These are phyloP conservation scores for Drosera spatulata DNA, from an alignment of 179 eudicot genomes.

Conservation along the genomic window DNA sequence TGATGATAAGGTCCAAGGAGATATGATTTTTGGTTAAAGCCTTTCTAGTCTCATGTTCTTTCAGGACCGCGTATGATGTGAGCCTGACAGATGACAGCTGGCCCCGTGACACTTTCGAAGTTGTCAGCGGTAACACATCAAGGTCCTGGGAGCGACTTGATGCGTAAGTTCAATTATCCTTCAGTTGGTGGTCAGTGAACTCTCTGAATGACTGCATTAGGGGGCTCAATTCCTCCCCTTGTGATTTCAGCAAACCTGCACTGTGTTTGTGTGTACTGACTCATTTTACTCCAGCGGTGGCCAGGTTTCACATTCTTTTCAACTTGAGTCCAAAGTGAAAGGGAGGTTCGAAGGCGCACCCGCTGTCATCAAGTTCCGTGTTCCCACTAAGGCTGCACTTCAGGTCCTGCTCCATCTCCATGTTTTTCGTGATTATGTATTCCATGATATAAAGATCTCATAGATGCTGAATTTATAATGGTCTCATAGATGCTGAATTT, in stretches of 20 bases:
- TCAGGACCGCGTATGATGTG: conserved; percentile 89
- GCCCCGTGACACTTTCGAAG: conserved; percentile 49
- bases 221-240: too few relatives aligned
- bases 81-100: conserved; percentile 72
- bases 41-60: background rate
- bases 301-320: conserved; percentile 59
- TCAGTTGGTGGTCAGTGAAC: background rate
- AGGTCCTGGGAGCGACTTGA: conserved; percentile 90
- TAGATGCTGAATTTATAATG: too few relatives aligned
- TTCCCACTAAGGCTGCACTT: conserved; percentile 76
- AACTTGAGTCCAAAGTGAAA: conserved; percentile 65
- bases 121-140: conserved; percentile 61
- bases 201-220: too few relatives aligned
- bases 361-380: conserved; percentile 66
- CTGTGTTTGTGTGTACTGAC: too few relatives aligned
- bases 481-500: too few relatives aligned
- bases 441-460: too few relatives aligned
- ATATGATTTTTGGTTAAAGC: too few relatives aligned
- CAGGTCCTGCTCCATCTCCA: conserved; percentile 35
- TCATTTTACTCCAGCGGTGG: conserved; percentile 40
- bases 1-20: too few relatives aligned
- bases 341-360: conserved; percentile 67
- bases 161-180: conserved; percentile 39
- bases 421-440: too few relatives aligned
- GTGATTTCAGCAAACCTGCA: too few relatives aligned